Evolutionary conservation across 108 stramenopile species (phyloP), one percentile per base, ranked within the genome.

Genomic region (Nitzschia putrida): DNA sequence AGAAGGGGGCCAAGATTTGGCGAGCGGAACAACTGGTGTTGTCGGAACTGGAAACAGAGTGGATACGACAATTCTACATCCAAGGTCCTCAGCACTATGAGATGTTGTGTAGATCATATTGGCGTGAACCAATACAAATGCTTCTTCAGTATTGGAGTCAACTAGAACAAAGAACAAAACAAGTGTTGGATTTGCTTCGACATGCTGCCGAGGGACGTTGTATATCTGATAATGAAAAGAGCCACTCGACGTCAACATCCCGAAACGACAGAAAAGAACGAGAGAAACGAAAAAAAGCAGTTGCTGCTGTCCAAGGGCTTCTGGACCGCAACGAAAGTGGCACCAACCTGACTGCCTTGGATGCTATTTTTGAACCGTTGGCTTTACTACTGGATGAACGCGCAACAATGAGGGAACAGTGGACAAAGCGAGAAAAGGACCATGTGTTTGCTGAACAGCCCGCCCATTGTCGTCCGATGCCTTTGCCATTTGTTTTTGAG

Each of bases 21-120:
- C 64, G 81, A 29, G 74, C 80, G 5, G 81, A 87, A 40, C 80
- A 86, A 44, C 67, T 86, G 21, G 53, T 83, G 10, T 25, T 83
- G 39, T 76, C 67, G 3, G 85, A 91, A 42, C 47, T 87, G 12
- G 87, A 91, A 71, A 77, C 75, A 12, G 90, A 92, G 63, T 92
- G 90, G 90, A 60, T 92, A 12, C 71, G 86, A 11, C 90, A 92
- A 69, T 92, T 81, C 64, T 85, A 74, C 61, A 79, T 92, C 38
- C 90, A 88, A 76, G 90, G 90, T 18, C 21, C 43, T 12, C 63
- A 59, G 18, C 80, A 87, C 52, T 42, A 79, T 24, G 73, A 83
- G 14, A 52, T 76, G 26, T 67, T 86, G 20, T 83, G 85, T 73
- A 53, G 56, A 26, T 23, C 41, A 10, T 56, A 63, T 23, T 82